Percentiles rank a stretch among this genome's conserved stretches.
These are phyloP conservation scores for Stylosanthes scabra DNA, from an alignment of 331 rosid genomes.

Conservation along the genomic window DNA sequence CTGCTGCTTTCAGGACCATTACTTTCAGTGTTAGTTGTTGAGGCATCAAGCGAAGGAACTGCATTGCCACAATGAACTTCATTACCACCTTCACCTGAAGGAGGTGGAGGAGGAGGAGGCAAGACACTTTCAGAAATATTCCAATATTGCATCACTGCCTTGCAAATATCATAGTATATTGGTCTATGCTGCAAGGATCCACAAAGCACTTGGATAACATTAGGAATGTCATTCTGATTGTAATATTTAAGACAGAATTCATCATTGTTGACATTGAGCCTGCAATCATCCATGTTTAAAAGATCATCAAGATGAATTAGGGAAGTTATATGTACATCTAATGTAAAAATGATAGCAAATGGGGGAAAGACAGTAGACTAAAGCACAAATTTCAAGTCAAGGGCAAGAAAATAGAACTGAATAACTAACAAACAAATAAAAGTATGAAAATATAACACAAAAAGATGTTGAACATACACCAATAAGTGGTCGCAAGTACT, in stretches of 20 bases:
- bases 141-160: slow-evolving; percentile 75
- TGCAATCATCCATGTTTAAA: slow-evolving; percentile 55
- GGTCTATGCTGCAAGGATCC: slow-evolving; percentile 61
- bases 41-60: slow-evolving; percentile 46
- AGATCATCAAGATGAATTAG: slow-evolving; percentile 37
- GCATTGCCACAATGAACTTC: slow-evolving; percentile 30
- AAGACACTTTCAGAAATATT: slow-evolving; percentile 60
- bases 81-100: slow-evolving; percentile 40
- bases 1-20: slow-evolving; percentile 40
- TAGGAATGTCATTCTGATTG: slow-evolving; percentile 74
- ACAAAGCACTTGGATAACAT: slow-evolving; percentile 67
- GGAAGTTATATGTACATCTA: slow-evolving; percentile 22
- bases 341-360: slow-evolving; percentile 2
- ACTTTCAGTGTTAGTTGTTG: slow-evolving; percentile 37
- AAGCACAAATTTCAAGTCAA: slow-evolving; percentile 29
- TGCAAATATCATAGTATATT: slow-evolving; percentile 64
- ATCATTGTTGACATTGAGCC: slow-evolving; percentile 59
- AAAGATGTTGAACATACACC: slow-evolving; percentile 80
- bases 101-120: slow-evolving; percentile 48
- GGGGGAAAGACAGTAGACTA: background rate
- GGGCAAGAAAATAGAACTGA: slow-evolving; percentile 16
- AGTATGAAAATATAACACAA: slow-evolving; percentile 31
- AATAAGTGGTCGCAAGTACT: slow-evolving; percentile 88
- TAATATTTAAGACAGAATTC: slow-evolving; percentile 72
- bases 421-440: slow-evolving; percentile 7